Percentiles rank a stretch among this genome's conserved stretches.
Evolutionary conservation across 2,329 filamentous ascomycete genomes (phyloP).

Genomic region (Colletotrichum liriopes): DNA sequence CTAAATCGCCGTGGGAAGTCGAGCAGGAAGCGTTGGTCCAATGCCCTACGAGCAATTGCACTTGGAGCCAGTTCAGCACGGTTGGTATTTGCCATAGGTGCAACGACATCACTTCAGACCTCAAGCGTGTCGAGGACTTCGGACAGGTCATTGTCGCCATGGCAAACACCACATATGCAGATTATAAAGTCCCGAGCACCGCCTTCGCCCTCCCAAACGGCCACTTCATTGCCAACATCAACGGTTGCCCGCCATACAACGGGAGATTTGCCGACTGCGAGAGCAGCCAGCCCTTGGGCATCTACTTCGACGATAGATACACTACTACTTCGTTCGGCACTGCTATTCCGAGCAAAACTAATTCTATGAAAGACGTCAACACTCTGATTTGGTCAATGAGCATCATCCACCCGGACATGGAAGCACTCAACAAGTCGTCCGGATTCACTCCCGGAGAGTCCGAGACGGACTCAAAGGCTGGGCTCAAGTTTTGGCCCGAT

Average conservation of each 20-base stretch:
- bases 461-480: background rate
- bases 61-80: slow-evolving; percentile 41
- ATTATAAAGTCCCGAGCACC: background rate
- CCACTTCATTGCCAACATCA: slow-evolving; percentile 24
- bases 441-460: background rate
- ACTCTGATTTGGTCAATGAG: slow-evolving; percentile 30
- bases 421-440: background rate
- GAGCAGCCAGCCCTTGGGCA: background rate
- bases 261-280: background rate
- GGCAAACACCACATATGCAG: background rate
- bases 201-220: slow-evolving; percentile 26
- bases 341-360: slow-evolving; percentile 12
- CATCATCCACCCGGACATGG: slow-evolving; percentile 13
- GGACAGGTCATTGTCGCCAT: background rate
- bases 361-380: slow-evolving; percentile 23
- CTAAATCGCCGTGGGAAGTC: slow-evolving; percentile 21
- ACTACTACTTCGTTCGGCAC: slow-evolving; percentile 16
- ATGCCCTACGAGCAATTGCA: slow-evolving; percentile 44
- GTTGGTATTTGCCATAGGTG: slow-evolving; percentile 44
- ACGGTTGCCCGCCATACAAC: slow-evolving; percentile 19
- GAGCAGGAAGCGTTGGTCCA: slow-evolving; percentile 24
- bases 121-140: slow-evolving; percentile 24
- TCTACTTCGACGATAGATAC: background rate
- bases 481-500: slow-evolving; percentile 11
- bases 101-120: slow-evolving; percentile 42